Conservation (phyloP, 2,329 filamentous ascomycete species). For the Fusarium newnesense region DNA sequence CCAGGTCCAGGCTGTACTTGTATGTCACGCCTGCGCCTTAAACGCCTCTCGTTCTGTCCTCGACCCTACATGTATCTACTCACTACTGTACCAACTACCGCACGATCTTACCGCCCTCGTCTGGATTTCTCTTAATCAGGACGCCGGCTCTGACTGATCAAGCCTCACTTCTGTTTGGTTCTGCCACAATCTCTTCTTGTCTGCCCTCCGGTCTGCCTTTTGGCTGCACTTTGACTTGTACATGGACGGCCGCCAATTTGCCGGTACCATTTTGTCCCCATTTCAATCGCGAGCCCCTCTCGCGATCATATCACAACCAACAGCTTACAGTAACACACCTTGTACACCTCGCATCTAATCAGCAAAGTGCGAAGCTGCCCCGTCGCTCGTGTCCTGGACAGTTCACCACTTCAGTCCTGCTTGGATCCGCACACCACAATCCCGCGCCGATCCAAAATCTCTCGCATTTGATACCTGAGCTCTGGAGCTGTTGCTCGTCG, state of each 20-base stretch:
- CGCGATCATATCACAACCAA: constrained; percentile 20
- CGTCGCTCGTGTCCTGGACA: neutral
- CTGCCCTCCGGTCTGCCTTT: constrained; percentile 38
- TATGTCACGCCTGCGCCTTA: constrained; percentile 40
- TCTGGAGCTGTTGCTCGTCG: constrained; percentile 24
- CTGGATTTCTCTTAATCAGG: constrained; percentile 33
- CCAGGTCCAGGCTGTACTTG: constrained; percentile 25
- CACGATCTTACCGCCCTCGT: constrained; percentile 37
- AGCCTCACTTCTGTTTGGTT: constrained; percentile 40
- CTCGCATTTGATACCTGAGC: constrained; percentile 19
- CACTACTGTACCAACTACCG: constrained; percentile 19
- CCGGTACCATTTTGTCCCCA: constrained; percentile 14
- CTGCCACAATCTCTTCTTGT: constrained; percentile 34
- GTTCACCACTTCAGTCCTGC: constrained; percentile 1
- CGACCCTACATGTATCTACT: constrained; percentile 12
- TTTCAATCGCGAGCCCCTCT: constrained; percentile 28
- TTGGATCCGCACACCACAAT: constrained; percentile 32
- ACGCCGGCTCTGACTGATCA: constrained; percentile 25
- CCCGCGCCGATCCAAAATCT: constrained; percentile 11
- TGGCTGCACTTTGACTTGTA: constrained; percentile 2
- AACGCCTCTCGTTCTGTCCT: constrained; percentile 28
- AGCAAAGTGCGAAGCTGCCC: neutral
- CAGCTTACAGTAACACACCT: constrained; percentile 28
- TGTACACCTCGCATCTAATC: neutral
- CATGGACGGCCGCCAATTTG: constrained; percentile 26